These are phyloP conservation scores for Mucor piriformis DNA, from an alignment of 371 early-diverging fungal species.

Conservation along the genomic window DNA sequence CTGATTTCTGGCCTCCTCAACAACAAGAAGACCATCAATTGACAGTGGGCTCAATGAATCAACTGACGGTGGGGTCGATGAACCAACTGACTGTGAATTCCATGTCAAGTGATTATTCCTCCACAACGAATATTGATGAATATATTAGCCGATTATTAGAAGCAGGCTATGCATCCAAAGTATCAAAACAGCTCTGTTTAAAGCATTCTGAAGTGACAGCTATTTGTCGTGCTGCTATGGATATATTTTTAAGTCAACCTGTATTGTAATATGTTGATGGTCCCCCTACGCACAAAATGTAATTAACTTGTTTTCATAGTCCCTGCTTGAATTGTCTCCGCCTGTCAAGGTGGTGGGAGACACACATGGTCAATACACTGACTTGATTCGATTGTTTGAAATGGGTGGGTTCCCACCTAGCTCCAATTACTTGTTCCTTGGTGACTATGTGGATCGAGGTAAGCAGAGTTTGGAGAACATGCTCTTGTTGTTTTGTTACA, in stretches of 20 bases:
- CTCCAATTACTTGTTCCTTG: conserved; percentile 90
- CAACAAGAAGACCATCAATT: conserved; percentile 34
- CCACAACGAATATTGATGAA: conserved; percentile 73
- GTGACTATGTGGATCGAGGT: conserved; percentile 97
- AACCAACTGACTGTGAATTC: conserved; percentile 54
- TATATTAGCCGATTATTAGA: conserved; percentile 83
- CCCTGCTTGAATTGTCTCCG: conserved; percentile 93
- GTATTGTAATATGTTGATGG: conserved; percentile 22
- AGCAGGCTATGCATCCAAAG: conserved; percentile 76
- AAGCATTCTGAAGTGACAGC: conserved; percentile 85
- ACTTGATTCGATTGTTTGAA: conserved; percentile 90
- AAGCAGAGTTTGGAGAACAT: conserved; percentile 95
- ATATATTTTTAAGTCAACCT: conserved; percentile 94
- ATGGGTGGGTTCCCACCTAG: conserved; percentile 90
- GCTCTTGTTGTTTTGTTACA: conserved; percentile 89
- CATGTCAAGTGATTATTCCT: conserved; percentile 37
- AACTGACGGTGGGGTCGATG: conserved; percentile 48
- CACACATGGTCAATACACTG: conserved; percentile 95
- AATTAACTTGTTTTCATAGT: conserved; percentile 28
- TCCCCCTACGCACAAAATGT: background rate
- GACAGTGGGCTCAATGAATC: conserved; percentile 49
- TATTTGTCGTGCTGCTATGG: conserved; percentile 88
- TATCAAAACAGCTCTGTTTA: conserved; percentile 73
- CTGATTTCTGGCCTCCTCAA: conserved; percentile 45
- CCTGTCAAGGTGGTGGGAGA: conserved; percentile 98